Percentiles rank a stretch among this genome's conserved stretches.
Conservation (phyloP, 441 rosid species). For the Erodium moschatum region DNA sequence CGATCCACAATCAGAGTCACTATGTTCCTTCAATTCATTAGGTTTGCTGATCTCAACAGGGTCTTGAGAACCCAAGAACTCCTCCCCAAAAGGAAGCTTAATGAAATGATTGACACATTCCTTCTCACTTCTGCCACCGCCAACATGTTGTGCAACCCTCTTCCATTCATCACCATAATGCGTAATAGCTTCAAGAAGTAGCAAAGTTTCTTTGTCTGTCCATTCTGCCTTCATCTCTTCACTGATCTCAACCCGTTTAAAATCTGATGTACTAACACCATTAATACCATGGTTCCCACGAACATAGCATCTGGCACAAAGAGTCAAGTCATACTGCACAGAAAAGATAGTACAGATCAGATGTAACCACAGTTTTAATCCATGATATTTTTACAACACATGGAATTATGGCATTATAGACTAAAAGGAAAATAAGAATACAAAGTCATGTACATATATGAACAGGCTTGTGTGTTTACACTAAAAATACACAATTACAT, state of each 20-base stretch:
- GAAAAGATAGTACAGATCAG: constrained; percentile 10
- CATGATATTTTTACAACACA: neutral
- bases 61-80: constrained; percentile 38
- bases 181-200: constrained; percentile 68
- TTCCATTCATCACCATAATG: constrained; percentile 88
- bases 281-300: constrained; percentile 61
- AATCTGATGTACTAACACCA: constrained; percentile 74
- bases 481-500: neutral
- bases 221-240: constrained; percentile 67
- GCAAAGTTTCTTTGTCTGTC: constrained; percentile 81
- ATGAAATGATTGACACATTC: constrained; percentile 72
- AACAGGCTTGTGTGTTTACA: neutral
- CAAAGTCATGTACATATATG: neutral
- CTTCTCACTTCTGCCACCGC: constrained; percentile 64
- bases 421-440: neutral
- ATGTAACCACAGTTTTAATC: neutral
- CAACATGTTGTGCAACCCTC: constrained; percentile 73
- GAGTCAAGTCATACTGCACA: constrained; percentile 68
- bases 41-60: constrained; percentile 33
- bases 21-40: constrained; percentile 28
- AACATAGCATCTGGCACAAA: constrained; percentile 92
- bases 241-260: constrained; percentile 76
- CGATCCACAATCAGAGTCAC: constrained; percentile 30
- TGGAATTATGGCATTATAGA: neutral
- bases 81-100: constrained; percentile 82